These are phyloP conservation scores for Teratosphaeria zuluensis DNA, from an alignment of 2,329 filamentous ascomycete species.

Conservation along the genomic window DNA sequence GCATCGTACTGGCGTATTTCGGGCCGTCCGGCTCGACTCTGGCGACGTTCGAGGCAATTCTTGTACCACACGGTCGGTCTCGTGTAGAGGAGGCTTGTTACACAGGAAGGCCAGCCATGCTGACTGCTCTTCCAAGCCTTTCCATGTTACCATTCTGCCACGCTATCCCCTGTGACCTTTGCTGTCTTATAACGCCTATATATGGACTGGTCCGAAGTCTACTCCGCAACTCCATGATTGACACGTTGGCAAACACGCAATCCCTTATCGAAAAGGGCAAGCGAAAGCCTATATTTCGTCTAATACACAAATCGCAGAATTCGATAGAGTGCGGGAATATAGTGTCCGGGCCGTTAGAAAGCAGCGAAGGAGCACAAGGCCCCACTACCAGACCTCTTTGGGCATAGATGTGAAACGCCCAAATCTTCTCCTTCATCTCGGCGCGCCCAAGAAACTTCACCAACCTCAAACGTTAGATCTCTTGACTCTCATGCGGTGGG, in stretches of 20 bases:
- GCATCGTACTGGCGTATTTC: not conserved
- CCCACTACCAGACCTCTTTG: not conserved
- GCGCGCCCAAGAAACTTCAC: not conserved
- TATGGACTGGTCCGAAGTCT: not conserved
- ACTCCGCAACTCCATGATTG: not conserved
- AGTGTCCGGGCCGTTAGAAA: not conserved
- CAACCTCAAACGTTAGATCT: not conserved
- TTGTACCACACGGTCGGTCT: not conserved
- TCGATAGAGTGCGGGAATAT: not conserved
- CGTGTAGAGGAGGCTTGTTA: not conserved
- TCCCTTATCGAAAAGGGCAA: not conserved
- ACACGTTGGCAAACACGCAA: not conserved
- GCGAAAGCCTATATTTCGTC: not conserved
- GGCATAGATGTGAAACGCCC: not conserved
- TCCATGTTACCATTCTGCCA: not conserved
- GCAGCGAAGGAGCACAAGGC: not conserved
- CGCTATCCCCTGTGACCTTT: not conserved
- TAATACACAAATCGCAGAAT: not conserved
- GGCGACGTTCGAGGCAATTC: no score
- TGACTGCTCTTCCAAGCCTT: not conserved
- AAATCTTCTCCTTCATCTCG: not conserved
- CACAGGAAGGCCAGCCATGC: not conserved
- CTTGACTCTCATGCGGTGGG: not conserved
- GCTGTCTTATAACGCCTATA: not conserved
- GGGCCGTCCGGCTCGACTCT: not conserved